Percentiles rank a stretch among this genome's conserved stretches.
phyloP scores from a whole-genome alignment of 2,329 filamentous ascomycete species.

The Monilinia fructigena region DNA sequence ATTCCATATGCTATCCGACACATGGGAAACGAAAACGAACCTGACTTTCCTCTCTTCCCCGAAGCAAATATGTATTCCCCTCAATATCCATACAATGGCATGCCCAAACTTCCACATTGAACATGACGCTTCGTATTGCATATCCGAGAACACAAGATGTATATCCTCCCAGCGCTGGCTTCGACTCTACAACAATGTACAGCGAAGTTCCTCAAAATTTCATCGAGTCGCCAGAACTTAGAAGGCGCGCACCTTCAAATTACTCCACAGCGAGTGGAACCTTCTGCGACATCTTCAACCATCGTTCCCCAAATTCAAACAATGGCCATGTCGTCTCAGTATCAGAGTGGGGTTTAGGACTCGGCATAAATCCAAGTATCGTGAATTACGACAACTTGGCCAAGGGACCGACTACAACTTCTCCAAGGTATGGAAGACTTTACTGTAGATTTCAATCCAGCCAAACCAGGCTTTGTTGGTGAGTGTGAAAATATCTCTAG shows the following conservation, averaged over 20 bases:
- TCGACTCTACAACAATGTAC: constrained; percentile 49
- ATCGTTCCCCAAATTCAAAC: constrained; percentile 40
- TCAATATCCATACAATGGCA: constrained; percentile 50
- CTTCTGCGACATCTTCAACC: constrained; percentile 39
- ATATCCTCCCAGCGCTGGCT: constrained; percentile 47
- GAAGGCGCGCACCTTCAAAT: constrained; percentile 36
- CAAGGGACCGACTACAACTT: constrained; percentile 38
- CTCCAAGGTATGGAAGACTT: constrained; percentile 41
- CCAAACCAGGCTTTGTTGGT: constrained; percentile 48
- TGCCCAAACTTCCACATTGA: constrained; percentile 47
- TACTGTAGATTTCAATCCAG: constrained; percentile 42
- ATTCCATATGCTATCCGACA: constrained; percentile 81
- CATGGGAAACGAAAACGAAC: constrained; percentile 36
- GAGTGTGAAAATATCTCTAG: constrained; percentile 44
- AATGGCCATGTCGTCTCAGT: constrained; percentile 35
- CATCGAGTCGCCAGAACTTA: constrained; percentile 37
- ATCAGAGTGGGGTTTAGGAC: constrained; percentile 38
- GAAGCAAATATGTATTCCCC: constrained; percentile 47
- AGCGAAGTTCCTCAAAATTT: constrained; percentile 40
- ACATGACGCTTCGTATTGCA: constrained; percentile 40
- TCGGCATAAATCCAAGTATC: constrained; percentile 39
- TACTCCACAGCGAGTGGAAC: constrained; percentile 39
- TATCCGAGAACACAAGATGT: constrained; percentile 36
- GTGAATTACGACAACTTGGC: constrained; percentile 35
- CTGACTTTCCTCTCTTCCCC: constrained; percentile 48